Evolutionary conservation across 768 basidiomycete species (phyloP), one percentile per base, ranked within the genome.

Genomic region (Gelatoporia subvermispora): DNA sequence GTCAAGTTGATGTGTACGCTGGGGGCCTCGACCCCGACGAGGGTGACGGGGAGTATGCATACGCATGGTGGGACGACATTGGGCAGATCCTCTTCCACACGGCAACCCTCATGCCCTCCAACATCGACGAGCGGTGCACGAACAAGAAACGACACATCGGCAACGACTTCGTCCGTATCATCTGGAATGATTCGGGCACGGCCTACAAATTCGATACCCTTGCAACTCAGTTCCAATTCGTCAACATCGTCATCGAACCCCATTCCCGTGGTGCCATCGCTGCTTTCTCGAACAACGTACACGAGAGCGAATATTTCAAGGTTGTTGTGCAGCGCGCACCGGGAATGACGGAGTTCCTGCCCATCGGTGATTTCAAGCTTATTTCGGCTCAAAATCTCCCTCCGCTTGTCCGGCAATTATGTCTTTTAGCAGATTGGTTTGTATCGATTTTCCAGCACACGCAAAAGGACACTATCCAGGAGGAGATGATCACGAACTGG

Each of bases 11-110:
- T 61, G 83, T 98, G 16, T 96, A 94, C 64, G 88, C 88, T 2
- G 96, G 94, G 8, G 91, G 93, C 3, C 75, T 98, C 21, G 86
- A 93, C 60, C 82, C 91, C 8, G 89, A 93, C 52, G 81, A 88
- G 59, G 28, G 28, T 7, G 93, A 99, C 60, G 96, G 96, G 13
- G 88, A 93, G 66, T 96, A 94, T 61, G 91, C 95, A 0, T 98
- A 98, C 62, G 93, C 94, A 0, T 99, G 95, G 94, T 96, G 94
- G 91, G 93, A 98, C 65, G 93, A 97, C 60, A 93, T 97, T 43
- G 84, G 88, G 3, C 94, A 98, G 63, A 82, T 96, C 52, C 76
- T 97, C 46, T 99, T 89, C 64, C 96, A 98, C 66, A 87, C 93
- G 2, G 89, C 95, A 8, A 98, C 96, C 2, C 84, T 99, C 74